A percentile compares a stretch with the other conserved stretches of the same genome.
phyloP scores from a whole-genome alignment of 768 basidiomycete species.

The Lactarius tabidus region DNA sequence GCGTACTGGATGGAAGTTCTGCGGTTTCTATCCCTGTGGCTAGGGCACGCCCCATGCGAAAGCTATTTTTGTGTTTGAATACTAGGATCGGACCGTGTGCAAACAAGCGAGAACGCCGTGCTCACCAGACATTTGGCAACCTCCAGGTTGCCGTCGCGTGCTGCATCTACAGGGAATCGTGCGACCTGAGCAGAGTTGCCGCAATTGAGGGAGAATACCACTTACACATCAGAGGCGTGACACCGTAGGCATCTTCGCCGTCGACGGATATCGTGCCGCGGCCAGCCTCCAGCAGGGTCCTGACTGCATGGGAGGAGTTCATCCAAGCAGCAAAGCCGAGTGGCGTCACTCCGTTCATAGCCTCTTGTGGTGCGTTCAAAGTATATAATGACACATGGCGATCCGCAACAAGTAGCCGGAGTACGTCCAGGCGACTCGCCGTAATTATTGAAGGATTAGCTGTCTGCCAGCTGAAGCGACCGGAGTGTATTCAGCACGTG shows the following conservation, averaged over 20 bases:
- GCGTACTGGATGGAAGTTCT: constrained; percentile 71
- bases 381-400: constrained; percentile 61
- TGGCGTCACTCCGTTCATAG: constrained; percentile 70
- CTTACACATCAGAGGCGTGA: constrained; percentile 80
- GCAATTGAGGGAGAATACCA: constrained; percentile 31
- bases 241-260: constrained; percentile 68
- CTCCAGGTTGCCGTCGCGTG: constrained; percentile 64
- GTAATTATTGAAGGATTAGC: constrained; percentile 67
- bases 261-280: constrained; percentile 63
- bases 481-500: background rate
- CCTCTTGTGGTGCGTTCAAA: constrained; percentile 67
- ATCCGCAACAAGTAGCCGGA: constrained; percentile 52
- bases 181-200: constrained; percentile 3
- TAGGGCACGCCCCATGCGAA: constrained; percentile 65
- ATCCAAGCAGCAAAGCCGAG: constrained; percentile 79
- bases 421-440: constrained; percentile 49
- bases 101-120: constrained; percentile 10
- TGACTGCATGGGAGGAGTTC: constrained; percentile 57
- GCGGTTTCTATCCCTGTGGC: constrained; percentile 66
- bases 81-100: background rate
- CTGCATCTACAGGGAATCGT: constrained; percentile 51
- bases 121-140: constrained; percentile 66
- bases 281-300: constrained; percentile 59
- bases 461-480: constrained; percentile 53
- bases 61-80: constrained; percentile 40